A percentile compares a stretch with the other conserved stretches of the same genome.
These are phyloP conservation scores for Xylaria polymorpha DNA, from an alignment of 2,329 filamentous ascomycete species.

Conservation along the genomic window DNA sequence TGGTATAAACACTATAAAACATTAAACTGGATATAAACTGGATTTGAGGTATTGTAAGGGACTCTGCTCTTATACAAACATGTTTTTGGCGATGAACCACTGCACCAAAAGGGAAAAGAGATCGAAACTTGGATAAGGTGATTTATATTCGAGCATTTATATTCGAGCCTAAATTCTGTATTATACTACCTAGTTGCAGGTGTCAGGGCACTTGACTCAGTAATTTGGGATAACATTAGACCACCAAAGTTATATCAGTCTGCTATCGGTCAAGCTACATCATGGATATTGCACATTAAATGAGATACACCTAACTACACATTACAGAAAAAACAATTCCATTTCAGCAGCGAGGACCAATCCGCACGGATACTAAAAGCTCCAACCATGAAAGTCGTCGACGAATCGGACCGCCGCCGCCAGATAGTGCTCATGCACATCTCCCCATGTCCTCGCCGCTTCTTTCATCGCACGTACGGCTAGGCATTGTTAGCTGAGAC, in stretches of 20 bases:
- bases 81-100: not conserved
- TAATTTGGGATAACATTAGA: not conserved
- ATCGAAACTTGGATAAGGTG: not conserved
- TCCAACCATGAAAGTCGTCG: constrained; percentile 79
- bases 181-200: not conserved
- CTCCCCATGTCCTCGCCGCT: constrained; percentile 79
- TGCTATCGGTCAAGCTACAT: not conserved
- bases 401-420: constrained; percentile 77
- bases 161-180: not conserved
- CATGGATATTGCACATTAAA: not conserved
- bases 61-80: not conserved
- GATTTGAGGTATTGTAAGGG: not conserved
- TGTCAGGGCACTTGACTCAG: not conserved
- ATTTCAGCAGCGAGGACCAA: not conserved
- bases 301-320: not conserved
- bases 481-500: constrained; percentile 47
- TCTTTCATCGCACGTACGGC: constrained; percentile 80
- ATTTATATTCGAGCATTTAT: not conserved
- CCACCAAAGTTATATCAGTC: not conserved
- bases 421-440: constrained; percentile 73
- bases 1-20: not conserved
- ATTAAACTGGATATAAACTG: too few species aligned
- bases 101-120: not conserved
- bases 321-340: not conserved
- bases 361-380: constrained; percentile 48